Evolutionary conservation across 1,284 basidiomycete genomes (phyloP), one percentile per base, ranked within the genome.

Genomic region (Filobasidium uniguttulatum): DNA sequence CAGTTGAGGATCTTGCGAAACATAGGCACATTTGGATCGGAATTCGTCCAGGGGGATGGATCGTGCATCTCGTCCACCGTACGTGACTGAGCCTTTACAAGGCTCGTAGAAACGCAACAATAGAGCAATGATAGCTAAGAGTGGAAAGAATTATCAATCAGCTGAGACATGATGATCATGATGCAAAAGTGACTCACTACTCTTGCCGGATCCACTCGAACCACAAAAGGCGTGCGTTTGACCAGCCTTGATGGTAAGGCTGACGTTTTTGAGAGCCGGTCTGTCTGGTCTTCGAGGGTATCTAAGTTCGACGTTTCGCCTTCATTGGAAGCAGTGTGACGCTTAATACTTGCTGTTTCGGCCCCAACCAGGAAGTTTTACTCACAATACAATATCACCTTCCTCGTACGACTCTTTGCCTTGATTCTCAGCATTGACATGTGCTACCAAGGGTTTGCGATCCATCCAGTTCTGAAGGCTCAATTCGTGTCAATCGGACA

Each of bases 21-120:
- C 71, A 48, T 69, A 67, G 2, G 69, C 70, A 59, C 72, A 71
- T 46, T 63, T 56, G 22, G 54, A 56, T n/a, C 71, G 62, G 23
- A 68, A 60, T 8, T 62, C 54, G 12, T 64, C 56, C 23, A 71
- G 49, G 10, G 65, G 60, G 14, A 68, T 61, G 22, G 57, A 51
- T 2, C 67, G 64, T 36, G 69, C 61, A 49, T 72, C 70, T 1
- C 57, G 49, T 8, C 69, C 70, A 26, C 66, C 69, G 28, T 69
- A 59, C 9, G 56, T 55, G 48, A 73, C 66, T 14, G 60, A 61
- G 2, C 72, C 72, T 3, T 54, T 51, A 15, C 51, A 56, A 0
- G 68, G 66, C 34, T 71, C 69, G 58, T 73, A 73, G 57, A 72
- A 72, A 0, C 71, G 62, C 44, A 66, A 61, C 9, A 73, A 55